These are phyloP conservation scores for Tricholoma bakamatsutake DNA, from an alignment of 768 basidiomycete genomes.

Conservation along the genomic window DNA sequence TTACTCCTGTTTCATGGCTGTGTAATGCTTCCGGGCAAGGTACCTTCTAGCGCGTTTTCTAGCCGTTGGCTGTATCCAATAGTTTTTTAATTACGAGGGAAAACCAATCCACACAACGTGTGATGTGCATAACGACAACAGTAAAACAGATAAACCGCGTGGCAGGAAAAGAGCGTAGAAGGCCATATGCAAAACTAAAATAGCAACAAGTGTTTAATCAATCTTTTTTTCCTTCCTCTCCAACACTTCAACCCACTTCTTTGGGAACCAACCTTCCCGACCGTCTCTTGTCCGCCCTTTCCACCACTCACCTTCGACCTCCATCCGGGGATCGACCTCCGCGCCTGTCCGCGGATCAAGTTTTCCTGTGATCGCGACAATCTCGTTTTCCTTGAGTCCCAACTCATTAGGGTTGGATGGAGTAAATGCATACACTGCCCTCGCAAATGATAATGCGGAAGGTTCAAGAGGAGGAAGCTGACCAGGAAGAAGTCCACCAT, in stretches of 20 bases:
- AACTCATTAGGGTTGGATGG: conserved; percentile 76
- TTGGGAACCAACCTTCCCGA: conserved; percentile 91
- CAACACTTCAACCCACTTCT: conserved; percentile 77
- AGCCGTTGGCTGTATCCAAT: too few species aligned
- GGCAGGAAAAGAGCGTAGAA: background rate
- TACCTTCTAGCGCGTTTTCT: too few species aligned
- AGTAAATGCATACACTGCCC: conserved; percentile 74
- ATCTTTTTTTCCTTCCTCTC: conserved; percentile 32
- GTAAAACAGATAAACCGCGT: background rate
- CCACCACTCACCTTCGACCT: conserved; percentile 86
- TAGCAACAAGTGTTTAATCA: conserved; percentile 3
- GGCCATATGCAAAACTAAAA: background rate
- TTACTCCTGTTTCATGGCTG: background rate
- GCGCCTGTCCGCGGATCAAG: conserved; percentile 62
- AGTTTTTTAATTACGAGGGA: too few species aligned
- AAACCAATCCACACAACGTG: background rate
- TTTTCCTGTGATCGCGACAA: conserved; percentile 87
- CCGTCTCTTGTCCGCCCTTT: conserved; percentile 89
- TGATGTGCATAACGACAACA: background rate
- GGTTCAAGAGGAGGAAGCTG: conserved; percentile 69
- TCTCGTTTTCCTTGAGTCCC: conserved; percentile 79
- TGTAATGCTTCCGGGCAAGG: too few species aligned
- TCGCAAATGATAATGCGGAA: conserved; percentile 73
- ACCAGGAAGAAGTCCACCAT: conserved; percentile 30
- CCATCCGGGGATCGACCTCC: conserved; percentile 60